phyloP scores from a whole-genome alignment of 139 green algal species.

The Chlamydomonas eustigma region DNA sequence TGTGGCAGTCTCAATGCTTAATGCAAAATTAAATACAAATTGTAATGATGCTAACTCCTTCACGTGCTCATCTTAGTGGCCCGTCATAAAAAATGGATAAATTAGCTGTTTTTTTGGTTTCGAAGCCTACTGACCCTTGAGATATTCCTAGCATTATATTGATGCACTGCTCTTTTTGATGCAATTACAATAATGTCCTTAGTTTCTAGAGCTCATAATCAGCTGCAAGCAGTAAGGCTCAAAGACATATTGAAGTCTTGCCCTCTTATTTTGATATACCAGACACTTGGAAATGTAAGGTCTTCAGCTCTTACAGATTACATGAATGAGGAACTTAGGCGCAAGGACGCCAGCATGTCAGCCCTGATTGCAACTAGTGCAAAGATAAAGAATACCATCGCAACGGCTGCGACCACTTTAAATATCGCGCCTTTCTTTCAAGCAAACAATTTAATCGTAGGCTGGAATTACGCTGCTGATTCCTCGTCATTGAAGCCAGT shows the following conservation, averaged over 20 bases:
- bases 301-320: not conserved
- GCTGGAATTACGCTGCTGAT: no score
- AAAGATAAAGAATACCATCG: conserved; percentile 40
- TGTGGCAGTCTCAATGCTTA: no score
- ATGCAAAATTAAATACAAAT: no score
- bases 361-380: conserved; percentile 10
- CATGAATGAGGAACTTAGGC: not conserved
- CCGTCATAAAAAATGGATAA: no score
- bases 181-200: conserved; percentile 7
- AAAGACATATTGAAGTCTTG: conserved; percentile 23
- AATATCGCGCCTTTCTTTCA: conserved; percentile 26
- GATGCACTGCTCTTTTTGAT: no score
- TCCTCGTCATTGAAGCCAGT: no score
- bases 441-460: conserved; percentile 42
- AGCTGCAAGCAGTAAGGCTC: conserved; percentile 34
- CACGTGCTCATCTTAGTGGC: no score
- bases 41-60: no score
- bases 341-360: not conserved
- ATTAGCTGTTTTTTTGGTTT: no score
- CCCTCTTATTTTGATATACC: conserved; percentile 40
- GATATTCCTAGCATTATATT: no score
- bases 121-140: no score
- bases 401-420: conserved; percentile 2
- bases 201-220: conserved; percentile 25
- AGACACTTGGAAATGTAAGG: conserved; percentile 35